Conservation (phyloP, 169 alveolate genomes). For the Eimeria tenella region DNA sequence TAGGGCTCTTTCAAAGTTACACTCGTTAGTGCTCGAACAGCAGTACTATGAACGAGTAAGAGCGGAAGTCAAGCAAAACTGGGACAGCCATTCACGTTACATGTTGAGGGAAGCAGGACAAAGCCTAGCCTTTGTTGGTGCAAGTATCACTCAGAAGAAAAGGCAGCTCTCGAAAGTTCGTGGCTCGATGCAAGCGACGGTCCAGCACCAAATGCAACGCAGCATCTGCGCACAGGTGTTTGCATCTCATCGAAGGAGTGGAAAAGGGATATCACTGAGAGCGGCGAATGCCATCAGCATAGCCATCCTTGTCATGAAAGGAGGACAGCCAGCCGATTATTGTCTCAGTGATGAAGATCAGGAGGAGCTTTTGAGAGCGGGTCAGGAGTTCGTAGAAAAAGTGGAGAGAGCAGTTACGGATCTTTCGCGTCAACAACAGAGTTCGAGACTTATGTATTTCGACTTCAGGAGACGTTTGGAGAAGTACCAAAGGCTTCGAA, state of each 20-base stretch:
- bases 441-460: too few relatives aligned
- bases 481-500: too few relatives aligned
- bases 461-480: too few relatives aligned
- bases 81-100: background rate
- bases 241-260: background rate
- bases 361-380: background rate
- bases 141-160: background rate
- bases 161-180: background rate
- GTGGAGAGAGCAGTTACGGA: background rate
- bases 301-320: background rate
- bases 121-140: background rate
- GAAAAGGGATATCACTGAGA: background rate
- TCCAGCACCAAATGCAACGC: background rate
- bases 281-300: slow-evolving; percentile 16
- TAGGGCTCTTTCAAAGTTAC: background rate
- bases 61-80: background rate
- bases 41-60: background rate
- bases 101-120: background rate
- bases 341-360: background rate
- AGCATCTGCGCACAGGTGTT: background rate
- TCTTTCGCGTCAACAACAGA: background rate
- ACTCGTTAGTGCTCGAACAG: background rate
- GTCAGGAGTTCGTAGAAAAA: background rate
- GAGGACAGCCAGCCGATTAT: background rate
- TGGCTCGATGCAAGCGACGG: background rate